A percentile compares a stretch with the other conserved stretches of the same genome.
phyloP scores from a whole-genome alignment of 1,139 yeast genomes.

The Zygosaccharomyces sapae region DNA sequence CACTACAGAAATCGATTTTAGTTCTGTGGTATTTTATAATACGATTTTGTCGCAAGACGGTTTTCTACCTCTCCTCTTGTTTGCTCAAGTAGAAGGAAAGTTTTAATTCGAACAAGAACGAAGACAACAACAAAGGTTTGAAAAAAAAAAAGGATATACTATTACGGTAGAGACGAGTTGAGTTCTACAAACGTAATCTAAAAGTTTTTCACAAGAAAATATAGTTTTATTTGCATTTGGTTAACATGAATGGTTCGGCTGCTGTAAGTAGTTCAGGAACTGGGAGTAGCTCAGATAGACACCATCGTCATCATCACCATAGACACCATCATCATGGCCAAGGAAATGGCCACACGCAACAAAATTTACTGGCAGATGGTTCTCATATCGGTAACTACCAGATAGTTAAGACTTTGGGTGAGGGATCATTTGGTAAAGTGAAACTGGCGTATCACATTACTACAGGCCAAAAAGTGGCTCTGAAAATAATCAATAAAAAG shows the following conservation, averaged over 20 bases:
- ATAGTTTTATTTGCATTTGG: no score
- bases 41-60: no score
- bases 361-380: slow-evolving; percentile 35
- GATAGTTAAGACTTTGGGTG: slow-evolving; percentile 89
- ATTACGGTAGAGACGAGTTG: no score
- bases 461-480: slow-evolving; percentile 91
- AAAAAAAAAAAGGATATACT: background rate
- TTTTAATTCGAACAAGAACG: no score
- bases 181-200: no score
- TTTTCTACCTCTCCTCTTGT: no score
- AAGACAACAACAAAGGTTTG: no score
- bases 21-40: no score
- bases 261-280: slow-evolving; percentile 4
- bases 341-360: slow-evolving; percentile 13
- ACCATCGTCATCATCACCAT: slow-evolving; percentile 24
- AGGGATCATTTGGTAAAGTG: slow-evolving; percentile 97
- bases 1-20: no score
- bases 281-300: slow-evolving; percentile 10
- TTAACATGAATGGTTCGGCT: slow-evolving; percentile 2
- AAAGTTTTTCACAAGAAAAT: no score
- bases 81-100: no score
- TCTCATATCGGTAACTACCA: slow-evolving; percentile 85
- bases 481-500: slow-evolving; percentile 89
- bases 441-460: slow-evolving; percentile 89
- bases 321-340: slow-evolving; percentile 25